Base-by-base conservation (phyloP, 768 basidiomycete genomes). In the Leccinum variicolor region DNA sequence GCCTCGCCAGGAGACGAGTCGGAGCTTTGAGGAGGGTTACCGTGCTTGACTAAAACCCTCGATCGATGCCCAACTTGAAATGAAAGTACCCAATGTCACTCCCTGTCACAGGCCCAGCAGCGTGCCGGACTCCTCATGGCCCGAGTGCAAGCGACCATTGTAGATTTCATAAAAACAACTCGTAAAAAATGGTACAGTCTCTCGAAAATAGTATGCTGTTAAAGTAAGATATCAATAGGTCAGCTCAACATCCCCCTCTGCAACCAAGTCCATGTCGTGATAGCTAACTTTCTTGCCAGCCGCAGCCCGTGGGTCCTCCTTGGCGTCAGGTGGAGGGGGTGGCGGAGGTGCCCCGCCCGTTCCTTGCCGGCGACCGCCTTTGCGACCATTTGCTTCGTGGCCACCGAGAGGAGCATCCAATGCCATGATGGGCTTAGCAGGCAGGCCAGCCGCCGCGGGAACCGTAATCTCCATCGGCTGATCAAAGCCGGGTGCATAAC, bases 181-280 rank as follows among this genome's bases (percentile, higher is more conserved):
- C 50, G 39, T 50, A 52, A 36, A 31, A 63, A 66, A 47, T 13
- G 54, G 11, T 58, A 62, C 63, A 65, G 25, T 54, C 58, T 57
- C 67, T 57, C 61, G 52, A 25, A 39, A 70, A 61, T 69, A 72
- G 62, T 60, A 48, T 28, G 59, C 50, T 60, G 53, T 49, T 68
- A 71, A 50, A 52, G 53, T 71, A 69, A 60, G 61, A n/a, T 58
- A 54, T 75, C 59, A 76, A 55, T 76, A 76, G 29, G 74, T 72
- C 66, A 86, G 70, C 68, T 86, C 84, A 66, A 84, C 82, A 71
- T 84, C 87, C 39, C 82, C 87, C 79, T 90, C 90, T 28, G 92
- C 90, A 63, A 93, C 91, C 71, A 90, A 77, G 77, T 98, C 95
- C 86, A 97, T 91, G 74, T 98, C 95, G 70, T 93, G 87, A 69